phyloP scores from a whole-genome alignment of 495 filamentous ascomycete species.

The Neurospora africana region DNA sequence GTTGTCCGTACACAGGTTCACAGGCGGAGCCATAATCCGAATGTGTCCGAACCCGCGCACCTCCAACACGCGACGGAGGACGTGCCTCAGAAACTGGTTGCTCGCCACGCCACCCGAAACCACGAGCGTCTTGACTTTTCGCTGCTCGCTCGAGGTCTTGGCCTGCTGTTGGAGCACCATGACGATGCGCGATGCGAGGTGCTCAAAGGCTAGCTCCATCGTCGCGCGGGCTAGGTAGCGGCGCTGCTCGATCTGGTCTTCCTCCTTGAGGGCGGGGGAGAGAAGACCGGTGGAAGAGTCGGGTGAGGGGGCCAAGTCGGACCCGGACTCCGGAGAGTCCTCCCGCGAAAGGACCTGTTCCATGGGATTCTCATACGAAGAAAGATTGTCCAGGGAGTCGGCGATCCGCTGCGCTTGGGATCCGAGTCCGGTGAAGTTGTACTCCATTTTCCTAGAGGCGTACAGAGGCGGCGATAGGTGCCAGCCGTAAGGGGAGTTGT shows the following conservation, averaged over 20 bases:
- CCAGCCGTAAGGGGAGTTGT: slow-evolving; percentile 19
- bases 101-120: slow-evolving; percentile 83
- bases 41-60: slow-evolving; percentile 52
- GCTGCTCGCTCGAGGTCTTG: neutral
- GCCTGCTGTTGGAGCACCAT: slow-evolving; percentile 42
- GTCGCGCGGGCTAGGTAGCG: slow-evolving; percentile 52
- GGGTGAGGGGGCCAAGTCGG: slow-evolving; percentile 12
- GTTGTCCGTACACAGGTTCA: slow-evolving; percentile 78
- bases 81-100: slow-evolving; percentile 62
- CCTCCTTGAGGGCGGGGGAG: neutral
- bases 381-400: neutral
- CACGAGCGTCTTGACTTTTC: slow-evolving; percentile 51
- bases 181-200: slow-evolving; percentile 62
- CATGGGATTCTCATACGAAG: neutral
- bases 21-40: slow-evolving; percentile 61
- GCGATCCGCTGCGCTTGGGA: slow-evolving; percentile 18
- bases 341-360: neutral
- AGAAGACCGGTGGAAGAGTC: neutral
- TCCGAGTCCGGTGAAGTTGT: slow-evolving; percentile 30
- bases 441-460: slow-evolving; percentile 19
- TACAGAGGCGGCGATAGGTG: slow-evolving; percentile 24
- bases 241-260: slow-evolving; percentile 36
- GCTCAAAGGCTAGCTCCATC: slow-evolving; percentile 81
- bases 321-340: neutral
- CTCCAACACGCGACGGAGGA: slow-evolving; percentile 54